phyloP scores from a whole-genome alignment of 768 basidiomycete species.

The Lactarius sanguifluus region DNA sequence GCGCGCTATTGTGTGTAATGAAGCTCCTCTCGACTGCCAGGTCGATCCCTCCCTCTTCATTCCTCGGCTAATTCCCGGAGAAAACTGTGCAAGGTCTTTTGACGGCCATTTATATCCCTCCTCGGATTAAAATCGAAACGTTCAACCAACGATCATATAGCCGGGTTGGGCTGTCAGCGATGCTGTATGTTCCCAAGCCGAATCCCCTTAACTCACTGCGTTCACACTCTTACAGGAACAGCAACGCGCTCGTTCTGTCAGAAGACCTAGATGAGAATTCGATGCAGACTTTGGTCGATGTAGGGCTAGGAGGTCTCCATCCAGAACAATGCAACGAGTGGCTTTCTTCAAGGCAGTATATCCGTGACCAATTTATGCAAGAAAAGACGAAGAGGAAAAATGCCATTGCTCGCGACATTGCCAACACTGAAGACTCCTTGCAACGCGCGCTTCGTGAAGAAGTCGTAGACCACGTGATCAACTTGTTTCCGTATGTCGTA shows the following conservation, averaged over 20 bases:
- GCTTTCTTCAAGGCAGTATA: neutral
- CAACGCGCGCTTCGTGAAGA: neutral
- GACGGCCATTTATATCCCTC: neutral
- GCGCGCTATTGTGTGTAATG: neutral
- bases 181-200: neutral
- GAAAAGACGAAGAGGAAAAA: neutral
- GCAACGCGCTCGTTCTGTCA: neutral
- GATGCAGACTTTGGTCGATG: neutral
- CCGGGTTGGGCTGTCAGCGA: neutral
- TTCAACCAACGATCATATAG: neutral
- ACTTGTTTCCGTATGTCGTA: neutral
- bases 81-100: constrained; percentile 30
- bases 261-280: neutral
- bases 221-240: neutral
- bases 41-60: neutral
- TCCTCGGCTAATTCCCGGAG: constrained; percentile 18
- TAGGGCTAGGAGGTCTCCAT: neutral
- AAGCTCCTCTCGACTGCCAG: neutral
- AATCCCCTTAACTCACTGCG: too few species aligned
- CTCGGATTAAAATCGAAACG: neutral
- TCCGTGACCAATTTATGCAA: neutral
- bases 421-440: neutral
- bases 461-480: neutral
- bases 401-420: neutral
- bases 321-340: neutral